phyloP scores from a whole-genome alignment of 192 early-diverging fungal species.

The Fimicolochytrium jonesii region DNA sequence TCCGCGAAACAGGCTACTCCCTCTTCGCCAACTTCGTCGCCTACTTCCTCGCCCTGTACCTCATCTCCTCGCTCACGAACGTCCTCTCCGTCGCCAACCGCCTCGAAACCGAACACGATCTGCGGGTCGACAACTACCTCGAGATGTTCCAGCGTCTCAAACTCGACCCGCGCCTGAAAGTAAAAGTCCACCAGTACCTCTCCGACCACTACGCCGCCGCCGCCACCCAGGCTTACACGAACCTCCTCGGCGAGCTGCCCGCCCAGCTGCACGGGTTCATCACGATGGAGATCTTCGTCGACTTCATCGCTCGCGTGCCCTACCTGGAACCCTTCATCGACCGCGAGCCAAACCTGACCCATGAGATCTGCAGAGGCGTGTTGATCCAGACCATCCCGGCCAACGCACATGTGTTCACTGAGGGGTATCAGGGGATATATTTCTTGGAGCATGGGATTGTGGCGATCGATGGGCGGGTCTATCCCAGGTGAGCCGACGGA shows the following conservation, averaged over 20 bases:
- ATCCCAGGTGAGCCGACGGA: slow-evolving; percentile 41
- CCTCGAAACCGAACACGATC: slow-evolving; percentile 32
- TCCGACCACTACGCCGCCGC: slow-evolving; percentile 38
- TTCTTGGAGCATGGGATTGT: slow-evolving; percentile 39
- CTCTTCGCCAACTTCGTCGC: slow-evolving; percentile 40
- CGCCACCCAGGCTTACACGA: slow-evolving; percentile 31
- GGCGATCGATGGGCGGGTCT: slow-evolving; percentile 46
- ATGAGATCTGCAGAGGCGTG: slow-evolving; percentile 45
- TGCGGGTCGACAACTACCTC: slow-evolving; percentile 47
- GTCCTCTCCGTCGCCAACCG: slow-evolving; percentile 29
- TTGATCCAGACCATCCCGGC: slow-evolving; percentile 32
- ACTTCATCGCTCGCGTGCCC: slow-evolving; percentile 43
- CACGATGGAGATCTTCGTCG: slow-evolving; percentile 44
- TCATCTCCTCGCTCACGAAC: slow-evolving; percentile 37
- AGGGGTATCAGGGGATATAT: slow-evolving; percentile 53
- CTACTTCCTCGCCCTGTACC: slow-evolving; percentile 37
- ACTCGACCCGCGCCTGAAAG: slow-evolving; percentile 39
- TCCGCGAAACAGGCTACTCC: slow-evolving; percentile 34
- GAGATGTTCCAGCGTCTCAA: slow-evolving; percentile 47
- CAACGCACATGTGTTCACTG: slow-evolving; percentile 42
- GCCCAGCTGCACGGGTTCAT: slow-evolving; percentile 45
- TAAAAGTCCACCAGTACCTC: slow-evolving; percentile 44
- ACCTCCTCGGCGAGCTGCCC: slow-evolving; percentile 40
- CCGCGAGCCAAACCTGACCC: slow-evolving; percentile 41
- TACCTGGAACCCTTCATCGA: slow-evolving; percentile 46